Percentiles rank a stretch among this genome's conserved stretches.
Evolutionary conservation across 371 early-diverging fungal species (phyloP).

Genomic region (Rhizopus arrhizus): DNA sequence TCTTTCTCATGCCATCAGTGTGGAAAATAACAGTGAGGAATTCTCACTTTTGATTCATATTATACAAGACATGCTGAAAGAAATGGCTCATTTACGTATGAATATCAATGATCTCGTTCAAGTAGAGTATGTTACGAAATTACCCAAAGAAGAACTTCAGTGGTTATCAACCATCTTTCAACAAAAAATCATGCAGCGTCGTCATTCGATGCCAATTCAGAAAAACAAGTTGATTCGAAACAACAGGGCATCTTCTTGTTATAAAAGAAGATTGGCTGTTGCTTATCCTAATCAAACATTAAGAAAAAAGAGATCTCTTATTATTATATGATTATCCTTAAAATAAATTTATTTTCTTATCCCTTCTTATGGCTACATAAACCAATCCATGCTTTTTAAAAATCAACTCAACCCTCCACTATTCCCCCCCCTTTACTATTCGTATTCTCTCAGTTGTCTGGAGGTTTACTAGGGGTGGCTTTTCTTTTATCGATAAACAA

Average conservation of each 20-base stretch:
- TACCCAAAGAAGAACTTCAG: conserved; percentile 43
- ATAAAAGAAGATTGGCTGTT: neutral
- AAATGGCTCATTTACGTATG: conserved; percentile 63
- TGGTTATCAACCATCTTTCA: no score
- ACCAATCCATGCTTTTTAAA: no score
- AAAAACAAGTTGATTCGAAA: conserved; percentile 52
- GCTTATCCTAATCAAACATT: conserved; percentile 1
- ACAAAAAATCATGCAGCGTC: no score
- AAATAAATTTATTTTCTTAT: no score
- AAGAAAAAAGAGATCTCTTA: conserved; percentile 20
- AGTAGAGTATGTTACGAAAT: conserved; percentile 69
- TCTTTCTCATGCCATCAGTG: conserved; percentile 19
- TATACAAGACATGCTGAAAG: conserved; percentile 64
- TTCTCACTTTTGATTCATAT: conserved; percentile 24
- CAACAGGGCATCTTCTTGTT: conserved; percentile 12
- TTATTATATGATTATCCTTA: neutral
- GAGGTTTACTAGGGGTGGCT: no score
- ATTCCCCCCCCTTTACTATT: no score
- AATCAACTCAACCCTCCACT: no score
- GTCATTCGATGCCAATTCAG: conserved; percentile 39
- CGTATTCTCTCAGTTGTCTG: no score
- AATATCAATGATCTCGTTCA: conserved; percentile 70
- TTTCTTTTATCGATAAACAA: no score
- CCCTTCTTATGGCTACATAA: no score
- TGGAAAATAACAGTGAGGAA: conserved; percentile 31